These are phyloP conservation scores for Byssothecium circinans DNA, from an alignment of 2,329 filamentous ascomycete genomes.

Conservation along the genomic window DNA sequence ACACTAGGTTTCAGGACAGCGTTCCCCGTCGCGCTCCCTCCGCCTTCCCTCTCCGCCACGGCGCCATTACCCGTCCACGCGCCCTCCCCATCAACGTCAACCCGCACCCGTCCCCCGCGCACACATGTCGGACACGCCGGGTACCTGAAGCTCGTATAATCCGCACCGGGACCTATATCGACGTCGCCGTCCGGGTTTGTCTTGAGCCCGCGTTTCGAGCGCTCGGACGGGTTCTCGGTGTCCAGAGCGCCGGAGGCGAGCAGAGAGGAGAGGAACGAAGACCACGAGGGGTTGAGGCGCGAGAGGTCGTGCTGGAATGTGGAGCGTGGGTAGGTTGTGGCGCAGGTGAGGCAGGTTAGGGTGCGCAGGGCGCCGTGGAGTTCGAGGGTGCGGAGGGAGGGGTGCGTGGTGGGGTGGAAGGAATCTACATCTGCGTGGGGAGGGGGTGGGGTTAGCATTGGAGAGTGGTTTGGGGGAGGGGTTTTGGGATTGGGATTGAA, in stretches of 20 bases:
- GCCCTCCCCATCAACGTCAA: conserved; percentile 77
- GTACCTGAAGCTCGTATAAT: conserved; percentile 88
- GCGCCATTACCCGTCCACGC: too few relatives aligned
- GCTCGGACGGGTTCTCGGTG: conserved; percentile 73
- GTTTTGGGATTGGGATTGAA: too few relatives aligned
- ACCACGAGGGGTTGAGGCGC: conserved; percentile 83
- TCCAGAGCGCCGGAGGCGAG: conserved; percentile 73
- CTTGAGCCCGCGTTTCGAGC: conserved; percentile 69
- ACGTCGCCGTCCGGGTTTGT: conserved; percentile 95
- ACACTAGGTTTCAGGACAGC: conserved; percentile 92
- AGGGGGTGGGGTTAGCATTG: not conserved
- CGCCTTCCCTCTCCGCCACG: too few relatives aligned
- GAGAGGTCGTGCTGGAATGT: conserved; percentile 76
- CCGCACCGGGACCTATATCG: conserved; percentile 74
- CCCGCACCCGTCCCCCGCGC: conserved; percentile 44
- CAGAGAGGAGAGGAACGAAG: conserved; percentile 71
- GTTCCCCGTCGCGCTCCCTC: conserved; percentile 44
- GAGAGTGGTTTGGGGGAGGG: conserved; percentile 4
- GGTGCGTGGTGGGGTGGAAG: conserved; percentile 80
- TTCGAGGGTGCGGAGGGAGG: conserved; percentile 73
- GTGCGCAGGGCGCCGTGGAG: conserved; percentile 88
- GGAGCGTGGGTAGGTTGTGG: conserved; percentile 68
- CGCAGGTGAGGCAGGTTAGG: conserved; percentile 79
- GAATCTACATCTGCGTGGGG: conserved; percentile 74
- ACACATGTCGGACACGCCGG: conserved; percentile 82